These are phyloP conservation scores for Penicillium corylophilum DNA, from an alignment of 2,329 filamentous ascomycete genomes.

Conservation along the genomic window DNA sequence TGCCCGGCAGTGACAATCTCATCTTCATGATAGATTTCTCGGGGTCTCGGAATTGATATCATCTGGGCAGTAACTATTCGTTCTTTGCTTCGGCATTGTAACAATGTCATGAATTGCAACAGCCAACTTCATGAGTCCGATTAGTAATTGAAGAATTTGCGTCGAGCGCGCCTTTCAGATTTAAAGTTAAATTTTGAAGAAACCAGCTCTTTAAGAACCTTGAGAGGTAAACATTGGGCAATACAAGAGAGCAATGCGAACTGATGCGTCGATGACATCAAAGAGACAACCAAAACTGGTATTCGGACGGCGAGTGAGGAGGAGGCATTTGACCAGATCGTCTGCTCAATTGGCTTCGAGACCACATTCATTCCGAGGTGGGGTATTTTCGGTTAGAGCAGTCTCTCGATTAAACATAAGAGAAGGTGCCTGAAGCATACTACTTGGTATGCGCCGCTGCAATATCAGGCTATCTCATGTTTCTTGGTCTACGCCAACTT, in stretches of 20 bases:
- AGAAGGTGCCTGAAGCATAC: slow-evolving; percentile 22
- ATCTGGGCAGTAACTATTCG: too few species aligned
- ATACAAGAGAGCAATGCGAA: too few species aligned
- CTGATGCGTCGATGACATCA: too few species aligned
- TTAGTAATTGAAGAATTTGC: too few species aligned
- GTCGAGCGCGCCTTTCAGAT: too few species aligned
- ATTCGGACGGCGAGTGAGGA: not conserved
- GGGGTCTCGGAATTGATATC: not conserved
- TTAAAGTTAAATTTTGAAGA: too few species aligned
- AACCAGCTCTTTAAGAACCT: too few species aligned
- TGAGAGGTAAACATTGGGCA: too few species aligned
- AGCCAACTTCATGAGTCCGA: too few species aligned
- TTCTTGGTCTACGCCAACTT: slow-evolving; percentile 26
- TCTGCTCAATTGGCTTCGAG: slow-evolving; percentile 4
- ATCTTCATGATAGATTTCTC: not conserved
- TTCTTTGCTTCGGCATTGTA: too few species aligned
- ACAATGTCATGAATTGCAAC: too few species aligned
- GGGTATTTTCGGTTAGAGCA: not conserved
- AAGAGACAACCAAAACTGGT: not conserved
- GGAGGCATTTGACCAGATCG: not conserved
- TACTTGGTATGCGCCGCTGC: slow-evolving; percentile 21
- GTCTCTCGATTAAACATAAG: slow-evolving; percentile 23
- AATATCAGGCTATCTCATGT: slow-evolving; percentile 32
- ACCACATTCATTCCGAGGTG: not conserved
- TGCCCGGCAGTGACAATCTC: too few species aligned